Evolutionary conservation across 1,284 basidiomycete genomes (phyloP), one percentile per base, ranked within the genome.

Genomic region (Ustilago xerochloae): DNA sequence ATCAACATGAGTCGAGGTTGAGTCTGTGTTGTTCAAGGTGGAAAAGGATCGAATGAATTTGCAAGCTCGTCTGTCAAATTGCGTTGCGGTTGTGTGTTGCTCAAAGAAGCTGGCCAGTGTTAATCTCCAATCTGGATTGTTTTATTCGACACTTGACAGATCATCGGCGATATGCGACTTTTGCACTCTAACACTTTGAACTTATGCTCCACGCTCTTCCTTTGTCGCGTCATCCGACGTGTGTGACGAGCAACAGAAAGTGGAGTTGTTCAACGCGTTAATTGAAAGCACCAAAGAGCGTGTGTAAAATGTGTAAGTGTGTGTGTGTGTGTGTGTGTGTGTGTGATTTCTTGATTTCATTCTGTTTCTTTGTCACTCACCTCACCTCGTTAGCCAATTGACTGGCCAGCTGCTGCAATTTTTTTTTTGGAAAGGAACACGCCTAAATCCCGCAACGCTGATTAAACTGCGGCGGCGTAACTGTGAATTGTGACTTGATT

Each of bases 261-360:
- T 51, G 49, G 49, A 50, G 48, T 26, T 26, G 48, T 8, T 7
- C 28, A 26, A 51, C 49, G 51, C 36, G 51, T 53, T 18, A 53
- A 43, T 53, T 39, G 28, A 6, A 39, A 41, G 26, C 12, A 22
- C 39, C 39, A 22, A 41, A 41, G 39, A 12, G 35, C n/a, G 35
- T n/a, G n/a, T n/a, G n/a, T n/a, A 45, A 45, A 10, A 28, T 8
- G 43, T 45, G 43, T 45, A n/a, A n/a, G n/a, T n/a, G n/a, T n/a
- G n/a, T n/a, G n/a, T n/a, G n/a, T n/a, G n/a, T n/a, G n/a, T n/a
- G n/a, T n/a, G 20, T 26, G 41, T 13, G 41, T 43, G 38, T 20
- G 32, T 33, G 32, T 33, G 32, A n/a, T n/a, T n/a, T n/a, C n/a
- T n/a, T 2, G 43, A 28, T 48, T 20, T 28, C 43, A 15, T 3